Percentiles rank a stretch among this genome's conserved stretches.
Conservation (phyloP, 2,329 filamentous ascomycete species). For the Penicillium occitanis region DNA sequence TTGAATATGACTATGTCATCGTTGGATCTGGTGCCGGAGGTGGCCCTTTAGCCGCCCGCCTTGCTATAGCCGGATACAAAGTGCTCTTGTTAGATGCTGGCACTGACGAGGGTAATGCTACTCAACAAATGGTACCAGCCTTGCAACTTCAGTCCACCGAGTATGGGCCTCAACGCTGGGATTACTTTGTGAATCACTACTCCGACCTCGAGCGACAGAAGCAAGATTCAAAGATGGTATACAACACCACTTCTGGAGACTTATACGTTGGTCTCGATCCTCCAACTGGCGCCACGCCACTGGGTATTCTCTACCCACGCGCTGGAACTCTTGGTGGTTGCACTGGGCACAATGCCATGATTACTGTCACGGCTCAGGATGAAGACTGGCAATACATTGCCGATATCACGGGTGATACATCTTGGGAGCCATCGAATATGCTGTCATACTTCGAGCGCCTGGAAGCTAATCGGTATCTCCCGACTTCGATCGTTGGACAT, state of each 20-base stretch:
- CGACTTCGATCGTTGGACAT: constrained; percentile 48
- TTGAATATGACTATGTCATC: constrained; percentile 37
- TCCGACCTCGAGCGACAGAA: constrained; percentile 54
- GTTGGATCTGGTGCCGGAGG: constrained; percentile 38
- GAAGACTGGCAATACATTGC: constrained; percentile 60
- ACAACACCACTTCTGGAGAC: constrained; percentile 52
- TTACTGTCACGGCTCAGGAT: constrained; percentile 58
- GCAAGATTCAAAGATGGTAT: constrained; percentile 60
- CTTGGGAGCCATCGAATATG: constrained; percentile 59
- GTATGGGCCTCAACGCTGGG: constrained; percentile 59
- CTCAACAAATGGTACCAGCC: constrained; percentile 57
- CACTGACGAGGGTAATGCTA: constrained; percentile 55
- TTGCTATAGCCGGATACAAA: constrained; percentile 37
- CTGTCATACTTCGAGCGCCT: constrained; percentile 54
- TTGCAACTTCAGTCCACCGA: constrained; percentile 56
- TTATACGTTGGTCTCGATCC: constrained; percentile 56
- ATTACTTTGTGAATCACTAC: constrained; percentile 65
- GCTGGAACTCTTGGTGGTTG: constrained; percentile 58
- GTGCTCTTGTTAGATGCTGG: constrained; percentile 43
- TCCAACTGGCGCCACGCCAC: constrained; percentile 50
- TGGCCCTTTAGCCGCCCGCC: constrained; percentile 34
- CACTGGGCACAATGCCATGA: constrained; percentile 61
- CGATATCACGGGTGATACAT: constrained; percentile 57
- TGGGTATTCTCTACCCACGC: constrained; percentile 59
- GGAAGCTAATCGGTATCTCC: constrained; percentile 56